A percentile compares a stretch with the other conserved stretches of the same genome.
phyloP scores from a whole-genome alignment of 2,329 filamentous ascomycete genomes.

The Colletotrichum tropicicola region DNA sequence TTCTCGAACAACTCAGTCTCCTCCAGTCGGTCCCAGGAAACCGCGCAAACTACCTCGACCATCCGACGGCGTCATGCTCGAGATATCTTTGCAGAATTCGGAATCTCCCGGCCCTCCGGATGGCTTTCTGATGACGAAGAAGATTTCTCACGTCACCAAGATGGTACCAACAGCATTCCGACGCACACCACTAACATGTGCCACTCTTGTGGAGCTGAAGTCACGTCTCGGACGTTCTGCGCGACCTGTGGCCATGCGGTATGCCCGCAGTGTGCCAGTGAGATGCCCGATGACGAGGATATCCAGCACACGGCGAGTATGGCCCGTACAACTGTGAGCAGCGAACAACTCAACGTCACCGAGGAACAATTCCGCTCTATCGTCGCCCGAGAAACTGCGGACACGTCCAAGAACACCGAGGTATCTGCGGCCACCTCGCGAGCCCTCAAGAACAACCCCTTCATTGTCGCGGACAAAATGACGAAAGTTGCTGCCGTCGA shows the following conservation, averaged over 20 bases:
- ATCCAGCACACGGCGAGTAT: not conserved
- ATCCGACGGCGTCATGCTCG: constrained; percentile 52
- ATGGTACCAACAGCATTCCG: constrained; percentile 41
- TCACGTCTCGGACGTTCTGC: constrained; percentile 50
- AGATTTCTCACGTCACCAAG: constrained; percentile 33
- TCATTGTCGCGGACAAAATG: constrained; percentile 41
- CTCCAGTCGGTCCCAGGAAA: constrained; percentile 31
- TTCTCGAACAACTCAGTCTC: constrained; percentile 20
- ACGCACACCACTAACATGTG: constrained; percentile 49
- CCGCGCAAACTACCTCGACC: constrained; percentile 42
- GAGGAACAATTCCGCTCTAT: not conserved
- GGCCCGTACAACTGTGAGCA: not conserved
- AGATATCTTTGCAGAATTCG: constrained; percentile 56
- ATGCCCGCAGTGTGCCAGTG: constrained; percentile 55
- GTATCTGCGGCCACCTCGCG: constrained; percentile 4
- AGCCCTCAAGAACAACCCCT: constrained; percentile 41
- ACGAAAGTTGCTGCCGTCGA: constrained; percentile 31
- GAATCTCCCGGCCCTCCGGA: constrained; percentile 54
- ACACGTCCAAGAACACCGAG: constrained; percentile 10
- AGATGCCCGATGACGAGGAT: constrained; percentile 37
- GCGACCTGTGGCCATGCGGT: constrained; percentile 59
- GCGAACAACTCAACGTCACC: not conserved
- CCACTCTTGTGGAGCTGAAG: constrained; percentile 57
- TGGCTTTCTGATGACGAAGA: constrained; percentile 54
- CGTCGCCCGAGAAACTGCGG: not conserved